Evolutionary conservation across 2,329 filamentous ascomycete genomes (phyloP), one percentile per base, ranked within the genome.

Genomic region (Alternaria sp.): DNA sequence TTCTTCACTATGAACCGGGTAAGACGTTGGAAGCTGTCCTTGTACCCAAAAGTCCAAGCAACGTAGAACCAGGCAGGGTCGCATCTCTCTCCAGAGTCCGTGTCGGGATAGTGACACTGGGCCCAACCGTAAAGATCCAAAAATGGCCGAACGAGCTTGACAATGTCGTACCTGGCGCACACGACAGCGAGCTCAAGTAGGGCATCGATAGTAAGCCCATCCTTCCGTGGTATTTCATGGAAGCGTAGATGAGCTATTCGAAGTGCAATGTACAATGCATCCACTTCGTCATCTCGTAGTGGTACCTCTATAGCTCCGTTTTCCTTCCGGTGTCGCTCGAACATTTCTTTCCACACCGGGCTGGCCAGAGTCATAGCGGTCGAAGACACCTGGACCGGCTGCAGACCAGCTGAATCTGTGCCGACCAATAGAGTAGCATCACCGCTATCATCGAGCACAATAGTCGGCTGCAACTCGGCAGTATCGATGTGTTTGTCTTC

Each of bases 101-200:
- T 51, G 42, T 61, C 48, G 10, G 57, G 57, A 40, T 41, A 42
- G 44, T 59, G 50, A 5, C 39, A 40, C 46, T 59, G 33, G 23
- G 58, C 54, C 62, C 64, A 67, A 6, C 40, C 34, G 14, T 67
- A 41, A 73, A 58, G 44, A 21, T 58, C 51, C 21, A 55, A 28
- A n/a, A 58, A 58, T 2, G 56, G 56, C 1, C 58, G 55, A 71
- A 81, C 65, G 60, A 71, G 41, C 55, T 42, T 46, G 9, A 64
- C 60, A 7, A 63, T 36, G 29, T 67, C 67, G 45, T 78, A 78
- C 29, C 74, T 74, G 54, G 76, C 72, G 46, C 70, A 68, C 23
- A 75, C 40, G 10, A 72, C 60, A 0, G 72, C 67, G 9, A 77
- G 55, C 14, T 68, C 52, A 4, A 69, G 60, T 5, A 77, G 58